Evolutionary conservation across 176 grass and related monocot genomes (phyloP).

Genomic region (Triticum turgidum): DNA sequence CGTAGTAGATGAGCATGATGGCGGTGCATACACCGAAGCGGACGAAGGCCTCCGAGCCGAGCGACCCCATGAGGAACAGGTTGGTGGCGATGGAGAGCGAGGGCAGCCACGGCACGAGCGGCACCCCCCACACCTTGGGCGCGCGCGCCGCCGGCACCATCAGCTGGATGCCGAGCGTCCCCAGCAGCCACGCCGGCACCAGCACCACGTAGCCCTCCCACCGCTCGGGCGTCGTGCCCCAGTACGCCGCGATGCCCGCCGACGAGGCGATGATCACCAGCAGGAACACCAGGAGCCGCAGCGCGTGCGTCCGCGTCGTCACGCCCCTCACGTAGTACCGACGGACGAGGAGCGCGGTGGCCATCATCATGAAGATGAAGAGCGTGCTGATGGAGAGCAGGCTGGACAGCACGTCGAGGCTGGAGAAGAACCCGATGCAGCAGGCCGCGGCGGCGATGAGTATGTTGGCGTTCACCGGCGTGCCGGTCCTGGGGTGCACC

Average conservation of each 20-base stretch:
- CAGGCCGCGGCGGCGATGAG: slow-evolving; percentile 51
- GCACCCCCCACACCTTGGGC: slow-evolving; percentile 90
- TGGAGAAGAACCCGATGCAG: slow-evolving; percentile 87
- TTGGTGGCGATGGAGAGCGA: slow-evolving; percentile 96
- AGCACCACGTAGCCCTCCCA: slow-evolving; percentile 63
- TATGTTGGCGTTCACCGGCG: slow-evolving; percentile 71
- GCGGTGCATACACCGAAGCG: slow-evolving; percentile 70
- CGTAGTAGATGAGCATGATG: slow-evolving; percentile 86
- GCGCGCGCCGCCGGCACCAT: slow-evolving; percentile 48
- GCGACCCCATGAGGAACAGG: slow-evolving; percentile 94
- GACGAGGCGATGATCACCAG: slow-evolving; percentile 53
- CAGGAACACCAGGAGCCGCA: slow-evolving; percentile 43
- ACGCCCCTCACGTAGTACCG: slow-evolving; percentile 73
- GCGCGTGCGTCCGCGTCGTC: slow-evolving; percentile 37
- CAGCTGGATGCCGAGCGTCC: slow-evolving; percentile 72
- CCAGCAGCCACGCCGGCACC: slow-evolving; percentile 62
- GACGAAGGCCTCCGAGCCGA: slow-evolving; percentile 65
- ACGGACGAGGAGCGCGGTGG: slow-evolving; percentile 73
- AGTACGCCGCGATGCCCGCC: slow-evolving; percentile 64
- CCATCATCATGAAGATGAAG: slow-evolving; percentile 99
- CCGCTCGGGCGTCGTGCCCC: slow-evolving; percentile 48
- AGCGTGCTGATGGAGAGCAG: slow-evolving; percentile 82
- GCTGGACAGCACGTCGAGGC: slow-evolving; percentile 65
- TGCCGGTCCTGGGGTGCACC: slow-evolving; percentile 85
- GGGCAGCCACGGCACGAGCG: slow-evolving; percentile 88